A percentile compares a stretch with the other conserved stretches of the same genome.
Evolutionary conservation across 768 basidiomycete species (phyloP).

Genomic region (Lactarius vividus): DNA sequence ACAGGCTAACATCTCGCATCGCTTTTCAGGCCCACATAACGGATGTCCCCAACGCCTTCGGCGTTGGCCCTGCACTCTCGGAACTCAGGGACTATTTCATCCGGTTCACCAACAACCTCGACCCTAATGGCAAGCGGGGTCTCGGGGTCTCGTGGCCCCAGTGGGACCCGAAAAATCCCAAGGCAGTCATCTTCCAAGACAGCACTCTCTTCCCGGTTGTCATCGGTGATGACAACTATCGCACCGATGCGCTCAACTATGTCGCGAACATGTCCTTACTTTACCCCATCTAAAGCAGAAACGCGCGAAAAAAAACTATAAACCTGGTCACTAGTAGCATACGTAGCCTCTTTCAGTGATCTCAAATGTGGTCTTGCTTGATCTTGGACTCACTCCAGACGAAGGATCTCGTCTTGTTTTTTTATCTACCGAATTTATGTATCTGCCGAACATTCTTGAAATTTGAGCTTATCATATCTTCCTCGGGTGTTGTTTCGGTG

Average conservation of each 20-base stretch:
- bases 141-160: constrained; percentile 19
- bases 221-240: constrained; percentile 19
- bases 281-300: constrained; percentile 19
- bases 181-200: constrained; percentile 24
- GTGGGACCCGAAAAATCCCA: constrained; percentile 14
- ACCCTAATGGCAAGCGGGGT: constrained; percentile 24
- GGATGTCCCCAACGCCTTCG: constrained; percentile 19
- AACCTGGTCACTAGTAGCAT: no score
- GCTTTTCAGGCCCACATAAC: constrained; percentile 10
- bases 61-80: background rate
- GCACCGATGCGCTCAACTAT: no score
- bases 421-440: background rate
- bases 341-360: background rate
- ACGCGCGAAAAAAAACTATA: background rate
- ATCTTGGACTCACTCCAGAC: background rate
- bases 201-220: constrained; percentile 5
- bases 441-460: background rate
- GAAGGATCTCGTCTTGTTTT: background rate
- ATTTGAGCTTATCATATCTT: background rate
- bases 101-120: constrained; percentile 23
- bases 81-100: constrained; percentile 25
- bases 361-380: background rate
- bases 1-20: background rate
- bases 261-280: constrained; percentile 20
- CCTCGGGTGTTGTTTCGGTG: background rate